Conservation (phyloP, 345 rosid species). For the Capsella bursapastoris region DNA sequence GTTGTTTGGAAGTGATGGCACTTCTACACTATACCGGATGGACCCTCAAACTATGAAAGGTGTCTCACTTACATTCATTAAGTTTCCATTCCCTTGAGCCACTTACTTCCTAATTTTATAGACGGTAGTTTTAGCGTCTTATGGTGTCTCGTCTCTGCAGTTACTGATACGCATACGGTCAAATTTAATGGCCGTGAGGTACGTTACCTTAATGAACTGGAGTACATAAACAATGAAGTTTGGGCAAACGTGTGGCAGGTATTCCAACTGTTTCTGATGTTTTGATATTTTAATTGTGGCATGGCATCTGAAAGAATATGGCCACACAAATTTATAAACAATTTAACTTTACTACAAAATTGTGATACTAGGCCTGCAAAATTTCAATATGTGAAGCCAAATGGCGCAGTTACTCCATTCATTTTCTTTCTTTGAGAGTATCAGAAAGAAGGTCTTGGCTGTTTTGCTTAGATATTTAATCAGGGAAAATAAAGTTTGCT, state of each 20-base stretch:
- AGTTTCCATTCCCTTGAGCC: slow-evolving; percentile 5
- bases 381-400: slow-evolving; percentile 9
- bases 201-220: slow-evolving; percentile 81
- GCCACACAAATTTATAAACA: background rate
- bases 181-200: slow-evolving; percentile 65
- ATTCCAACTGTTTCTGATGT: slow-evolving; percentile 25
- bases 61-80: slow-evolving; percentile 33
- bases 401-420: background rate
- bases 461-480: background rate
- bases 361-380: slow-evolving; percentile 5
- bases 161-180: slow-evolving; percentile 53
- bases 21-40: slow-evolving; percentile 77
- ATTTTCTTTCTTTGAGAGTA: background rate
- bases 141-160: slow-evolving; percentile 51
- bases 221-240: slow-evolving; percentile 84
- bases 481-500: background rate
- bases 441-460: background rate
- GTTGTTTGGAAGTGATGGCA: slow-evolving; percentile 90
- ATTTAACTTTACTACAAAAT: background rate
- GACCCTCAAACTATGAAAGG: slow-evolving; percentile 78
- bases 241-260: slow-evolving; percentile 99
- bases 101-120: background rate
- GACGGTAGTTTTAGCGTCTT: slow-evolving; percentile 5
- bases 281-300: background rate
- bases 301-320: background rate